Evolutionary conservation across 176 grass and related monocot genomes (phyloP), one percentile per base, ranked within the genome.

Genomic region (Zoysia pacifica): DNA sequence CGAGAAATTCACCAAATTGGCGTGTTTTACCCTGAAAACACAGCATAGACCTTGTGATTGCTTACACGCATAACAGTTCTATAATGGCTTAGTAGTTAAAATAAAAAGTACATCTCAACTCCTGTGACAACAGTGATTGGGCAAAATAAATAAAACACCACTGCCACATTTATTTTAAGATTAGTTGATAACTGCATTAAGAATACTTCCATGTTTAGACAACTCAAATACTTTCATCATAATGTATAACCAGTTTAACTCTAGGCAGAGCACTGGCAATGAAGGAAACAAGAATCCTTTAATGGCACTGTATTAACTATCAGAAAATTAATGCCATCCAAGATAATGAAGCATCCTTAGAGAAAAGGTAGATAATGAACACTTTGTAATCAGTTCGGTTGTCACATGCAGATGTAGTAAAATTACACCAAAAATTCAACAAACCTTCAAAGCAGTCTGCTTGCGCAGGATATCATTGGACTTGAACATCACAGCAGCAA

Each of bases 401-500:
- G 10, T 28, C 15, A 47, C 53, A 36, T 20, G 64, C 38, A 42
- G 35, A 7, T 65, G 11, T 3, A 40, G 56, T 38, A 72, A 42
- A 64, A 45, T 12, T 44, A 51, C 64, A 59, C 6, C 13, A 72
- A 63, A 55, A 66, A 6, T 38, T 11, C 59, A 48, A 16, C 67
- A 5, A 55, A 99, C 90, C 97, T 99, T 99, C 48, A 99, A 62
- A 82, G 97, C 93, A 84, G 97, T 99, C 83, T 99, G 97, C 53
- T 99, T 99, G 61, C 90, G 88, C 52, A 99, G 79, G 69, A 99
- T 89, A 77, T 99, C 97, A 35, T 99, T 99, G 55, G 93, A 96
- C 88, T 99, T 99, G 84, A 96, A 99, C 97, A 99, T 99, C 77
- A 99, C 97, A 0, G 90, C 93, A 1, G 97, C 97, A 80, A 99